These are phyloP conservation scores for Lineolata rhizophorae DNA, from an alignment of 495 filamentous ascomycete genomes.

Conservation along the genomic window DNA sequence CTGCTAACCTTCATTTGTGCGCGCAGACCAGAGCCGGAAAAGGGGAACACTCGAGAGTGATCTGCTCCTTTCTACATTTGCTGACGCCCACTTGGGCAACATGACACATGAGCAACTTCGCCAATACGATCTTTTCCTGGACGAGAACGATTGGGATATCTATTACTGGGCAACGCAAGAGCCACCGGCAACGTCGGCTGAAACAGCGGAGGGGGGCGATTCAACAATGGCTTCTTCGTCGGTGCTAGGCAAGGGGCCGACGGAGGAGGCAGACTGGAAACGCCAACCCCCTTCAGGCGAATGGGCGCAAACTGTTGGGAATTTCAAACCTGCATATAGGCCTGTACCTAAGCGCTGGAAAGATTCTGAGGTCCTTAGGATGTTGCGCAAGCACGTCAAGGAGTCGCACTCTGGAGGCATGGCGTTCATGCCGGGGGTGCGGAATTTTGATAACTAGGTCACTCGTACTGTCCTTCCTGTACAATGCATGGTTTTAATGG, in stretches of 20 bases:
- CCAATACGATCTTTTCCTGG: slow-evolving; percentile 83
- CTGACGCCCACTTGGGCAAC: slow-evolving; percentile 44
- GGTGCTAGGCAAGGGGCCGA: slow-evolving; percentile 17
- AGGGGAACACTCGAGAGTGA: slow-evolving; percentile 90
- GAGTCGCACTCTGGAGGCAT: slow-evolving; percentile 15
- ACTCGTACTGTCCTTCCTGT: too few species aligned
- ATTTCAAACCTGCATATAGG: slow-evolving; percentile 81
- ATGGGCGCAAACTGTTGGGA: slow-evolving; percentile 91
- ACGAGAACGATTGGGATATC: slow-evolving; percentile 99
- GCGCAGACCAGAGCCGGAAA: slow-evolving; percentile 81
- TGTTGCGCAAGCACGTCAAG: slow-evolving; percentile 63
- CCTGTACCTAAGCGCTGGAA: slow-evolving; percentile 74
- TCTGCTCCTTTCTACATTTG: slow-evolving; percentile 90
- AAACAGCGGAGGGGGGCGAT: slow-evolving; percentile 17
- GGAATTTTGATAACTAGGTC: too few species aligned
- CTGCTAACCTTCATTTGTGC: slow-evolving; percentile 4
- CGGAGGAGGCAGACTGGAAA: slow-evolving; percentile 14
- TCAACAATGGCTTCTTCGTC: slow-evolving; percentile 12
- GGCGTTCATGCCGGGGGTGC: background rate
- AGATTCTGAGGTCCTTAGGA: slow-evolving; percentile 49
- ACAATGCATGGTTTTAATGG: too few species aligned
- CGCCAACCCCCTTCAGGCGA: slow-evolving; percentile 33
- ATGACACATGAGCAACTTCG: slow-evolving; percentile 56
- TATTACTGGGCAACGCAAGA: slow-evolving; percentile 99
- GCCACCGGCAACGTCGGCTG: slow-evolving; percentile 27